Conservation (phyloP, 345 rosid genomes). For the Salix caprea region DNA sequence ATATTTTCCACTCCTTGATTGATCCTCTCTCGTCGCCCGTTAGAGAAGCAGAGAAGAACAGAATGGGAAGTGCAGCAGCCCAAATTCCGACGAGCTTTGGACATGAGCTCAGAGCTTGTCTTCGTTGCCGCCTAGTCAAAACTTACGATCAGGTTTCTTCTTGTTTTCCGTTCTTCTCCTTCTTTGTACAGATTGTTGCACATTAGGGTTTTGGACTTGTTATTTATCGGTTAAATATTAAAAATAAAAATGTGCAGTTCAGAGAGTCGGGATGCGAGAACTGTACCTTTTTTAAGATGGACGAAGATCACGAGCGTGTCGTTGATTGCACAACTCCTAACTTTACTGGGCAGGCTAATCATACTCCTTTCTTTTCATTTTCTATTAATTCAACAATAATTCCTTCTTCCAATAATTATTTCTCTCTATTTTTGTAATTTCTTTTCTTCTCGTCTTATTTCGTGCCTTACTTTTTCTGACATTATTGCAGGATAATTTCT, state of each 20-base stretch:
- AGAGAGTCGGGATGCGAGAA: conserved; percentile 88
- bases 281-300: conserved; percentile 84
- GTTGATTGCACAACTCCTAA: conserved; percentile 85
- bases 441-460: background rate
- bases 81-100: conserved; percentile 96
- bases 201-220: background rate
- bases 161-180: background rate
- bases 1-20: background rate
- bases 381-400: background rate
- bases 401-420: background rate
- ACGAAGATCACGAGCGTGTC: conserved; percentile 74
- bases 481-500: conserved; percentile 63
- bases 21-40: background rate
- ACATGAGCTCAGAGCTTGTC: conserved; percentile 81
- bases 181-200: background rate
- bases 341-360: conserved; percentile 55
- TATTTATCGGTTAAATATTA: background rate
- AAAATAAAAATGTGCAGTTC: conserved; percentile 30
- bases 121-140: conserved; percentile 83
- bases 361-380: background rate
- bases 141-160: conserved; percentile 74
- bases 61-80: conserved; percentile 58
- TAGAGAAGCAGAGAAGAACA: background rate
- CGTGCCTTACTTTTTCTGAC: background rate
- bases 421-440: background rate